phyloP scores from a whole-genome alignment of 163 green algal genomes.

The Smithsoniella earleae region DNA sequence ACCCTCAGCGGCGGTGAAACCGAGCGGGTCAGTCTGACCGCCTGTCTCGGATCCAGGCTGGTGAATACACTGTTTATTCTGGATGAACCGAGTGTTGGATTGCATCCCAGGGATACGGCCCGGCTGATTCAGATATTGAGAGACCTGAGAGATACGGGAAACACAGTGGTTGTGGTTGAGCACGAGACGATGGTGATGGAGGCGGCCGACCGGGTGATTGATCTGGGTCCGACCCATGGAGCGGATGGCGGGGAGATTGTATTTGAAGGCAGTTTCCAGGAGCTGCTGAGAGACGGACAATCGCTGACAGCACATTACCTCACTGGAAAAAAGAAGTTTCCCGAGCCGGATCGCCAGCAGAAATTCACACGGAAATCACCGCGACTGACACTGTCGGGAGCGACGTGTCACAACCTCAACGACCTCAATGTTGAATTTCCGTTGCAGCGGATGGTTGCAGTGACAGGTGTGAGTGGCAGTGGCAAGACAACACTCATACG shows the following conservation, averaged over 20 bases:
- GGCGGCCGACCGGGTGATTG: not conserved
- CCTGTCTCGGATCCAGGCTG: not conserved
- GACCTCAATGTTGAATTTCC: too few relatives aligned
- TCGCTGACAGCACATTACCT: slow-evolving; percentile 5
- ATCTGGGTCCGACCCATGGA: not conserved
- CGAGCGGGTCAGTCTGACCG: not conserved
- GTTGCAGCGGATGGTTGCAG: too few relatives aligned
- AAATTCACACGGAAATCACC: too few relatives aligned
- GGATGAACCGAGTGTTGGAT: not conserved
- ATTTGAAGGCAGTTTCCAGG: not conserved
- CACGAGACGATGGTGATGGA: not conserved
- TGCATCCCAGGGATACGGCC: not conserved
- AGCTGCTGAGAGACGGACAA: not conserved
- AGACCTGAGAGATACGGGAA: slow-evolving; percentile 2
- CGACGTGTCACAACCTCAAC: too few relatives aligned
- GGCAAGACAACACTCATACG: too few relatives aligned
- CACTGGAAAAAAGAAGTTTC: not conserved
- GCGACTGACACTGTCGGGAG: too few relatives aligned
- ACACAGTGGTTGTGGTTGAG: slow-evolving; percentile 22
- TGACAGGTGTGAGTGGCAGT: too few relatives aligned
- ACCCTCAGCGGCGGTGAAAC: too few relatives aligned
- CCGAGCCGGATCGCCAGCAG: too few relatives aligned
- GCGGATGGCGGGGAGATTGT: not conserved
- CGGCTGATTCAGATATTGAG: not conserved
- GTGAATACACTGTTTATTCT: not conserved